phyloP scores from a whole-genome alignment of 805 yeast genomes.

The Hanseniaspora singularis region DNA sequence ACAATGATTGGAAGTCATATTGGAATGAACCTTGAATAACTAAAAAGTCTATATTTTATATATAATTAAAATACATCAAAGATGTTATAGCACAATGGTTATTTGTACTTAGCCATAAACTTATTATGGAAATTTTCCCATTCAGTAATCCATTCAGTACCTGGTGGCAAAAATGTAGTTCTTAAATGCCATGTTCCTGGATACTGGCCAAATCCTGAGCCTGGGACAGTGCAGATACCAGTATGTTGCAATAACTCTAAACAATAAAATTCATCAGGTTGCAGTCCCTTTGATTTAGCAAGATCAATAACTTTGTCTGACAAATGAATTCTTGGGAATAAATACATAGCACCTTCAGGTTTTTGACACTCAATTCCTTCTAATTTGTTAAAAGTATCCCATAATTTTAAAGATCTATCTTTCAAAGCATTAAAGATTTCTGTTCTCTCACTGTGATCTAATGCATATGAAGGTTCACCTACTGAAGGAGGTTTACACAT shows the following conservation, averaged over 20 bases:
- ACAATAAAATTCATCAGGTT: conserved; percentile 84
- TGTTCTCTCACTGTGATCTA: conserved; percentile 50
- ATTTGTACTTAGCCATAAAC: conserved; percentile 50
- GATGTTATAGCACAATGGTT: conserved; percentile 5
- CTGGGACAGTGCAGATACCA: conserved; percentile 96
- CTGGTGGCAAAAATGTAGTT: conserved; percentile 95
- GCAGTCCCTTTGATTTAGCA: conserved; percentile 45
- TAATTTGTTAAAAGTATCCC: conserved; percentile 60
- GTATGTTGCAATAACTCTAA: conserved; percentile 68
- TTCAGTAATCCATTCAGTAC: conserved; percentile 69
- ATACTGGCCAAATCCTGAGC: conserved; percentile 91
- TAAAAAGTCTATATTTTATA: neutral
- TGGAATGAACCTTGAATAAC: conserved; percentile 12
- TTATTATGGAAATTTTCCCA: conserved; percentile 70
- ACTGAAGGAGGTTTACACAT: conserved; percentile 83
- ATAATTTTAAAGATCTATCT: conserved; percentile 51
- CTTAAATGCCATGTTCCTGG: conserved; percentile 84
- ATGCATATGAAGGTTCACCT: conserved; percentile 65
- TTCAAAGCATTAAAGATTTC: conserved; percentile 51
- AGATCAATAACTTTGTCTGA: conserved; percentile 49
- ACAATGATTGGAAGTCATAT: too few species aligned
- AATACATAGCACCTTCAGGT: conserved; percentile 97
- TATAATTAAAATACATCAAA: too few species aligned
- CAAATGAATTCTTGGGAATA: conserved; percentile 69
- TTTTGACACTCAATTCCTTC: conserved; percentile 75